A percentile compares a stretch with the other conserved stretches of the same genome.
Evolutionary conservation across 2,329 filamentous ascomycete species (phyloP).

Genomic region (Sporothrix protearum): DNA sequence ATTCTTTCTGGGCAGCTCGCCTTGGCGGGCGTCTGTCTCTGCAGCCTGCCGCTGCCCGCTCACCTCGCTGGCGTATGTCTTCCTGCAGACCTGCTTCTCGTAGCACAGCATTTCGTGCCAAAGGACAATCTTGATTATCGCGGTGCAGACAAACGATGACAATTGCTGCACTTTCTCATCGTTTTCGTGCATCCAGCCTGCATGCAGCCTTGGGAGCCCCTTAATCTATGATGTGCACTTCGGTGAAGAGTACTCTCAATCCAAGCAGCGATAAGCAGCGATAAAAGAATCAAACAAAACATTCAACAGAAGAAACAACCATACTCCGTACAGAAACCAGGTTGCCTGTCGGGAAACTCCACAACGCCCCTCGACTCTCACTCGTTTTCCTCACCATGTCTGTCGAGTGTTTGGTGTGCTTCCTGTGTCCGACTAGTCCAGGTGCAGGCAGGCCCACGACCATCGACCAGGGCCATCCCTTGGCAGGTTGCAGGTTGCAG

Average conservation of each 20-base stretch:
- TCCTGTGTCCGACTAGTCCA: not conserved
- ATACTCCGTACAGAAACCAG: not conserved
- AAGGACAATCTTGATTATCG: not conserved
- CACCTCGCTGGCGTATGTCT: not conserved
- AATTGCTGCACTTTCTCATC: not conserved
- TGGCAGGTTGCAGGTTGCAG: not conserved
- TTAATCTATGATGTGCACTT: slow-evolving; percentile 8
- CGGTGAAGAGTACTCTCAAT: not conserved
- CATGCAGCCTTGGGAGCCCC: not conserved
- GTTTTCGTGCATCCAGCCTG: not conserved
- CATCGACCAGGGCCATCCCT: not conserved
- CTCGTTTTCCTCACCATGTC: not conserved
- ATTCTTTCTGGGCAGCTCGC: not conserved
- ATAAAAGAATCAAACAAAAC: not conserved
- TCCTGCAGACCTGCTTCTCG: not conserved
- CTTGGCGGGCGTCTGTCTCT: slow-evolving; percentile 8
- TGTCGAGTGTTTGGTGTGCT: not conserved
- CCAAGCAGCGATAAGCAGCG: too few species aligned
- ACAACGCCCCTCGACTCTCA: not conserved
- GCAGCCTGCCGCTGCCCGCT: not conserved
- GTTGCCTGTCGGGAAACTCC: slow-evolving; percentile 2
- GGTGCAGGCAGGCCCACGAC: not conserved
- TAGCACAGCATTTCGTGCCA: not conserved
- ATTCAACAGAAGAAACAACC: not conserved
- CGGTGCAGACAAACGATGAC: not conserved